Evolutionary conservation across 2,329 filamentous ascomycete genomes (phyloP).

Genomic region (Davidsoniella eucalypti): DNA sequence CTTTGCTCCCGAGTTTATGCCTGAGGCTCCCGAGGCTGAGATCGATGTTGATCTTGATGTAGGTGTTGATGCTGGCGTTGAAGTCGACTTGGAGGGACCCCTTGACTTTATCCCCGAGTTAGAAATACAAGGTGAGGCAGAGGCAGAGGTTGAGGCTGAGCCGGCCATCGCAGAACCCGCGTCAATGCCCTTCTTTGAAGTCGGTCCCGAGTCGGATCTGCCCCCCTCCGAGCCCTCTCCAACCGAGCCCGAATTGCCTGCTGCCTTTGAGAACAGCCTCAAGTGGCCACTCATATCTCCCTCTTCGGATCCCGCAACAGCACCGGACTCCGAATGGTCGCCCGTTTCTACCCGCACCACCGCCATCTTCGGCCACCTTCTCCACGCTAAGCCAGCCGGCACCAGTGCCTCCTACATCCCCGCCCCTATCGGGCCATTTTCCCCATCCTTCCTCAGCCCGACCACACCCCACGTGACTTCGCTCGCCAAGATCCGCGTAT

Average conservation of each 20-base stretch:
- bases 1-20: neutral
- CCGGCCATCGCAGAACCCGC: too few relatives aligned
- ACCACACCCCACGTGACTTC: constrained; percentile 30
- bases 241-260: neutral
- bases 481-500: constrained; percentile 24
- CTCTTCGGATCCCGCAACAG: neutral
- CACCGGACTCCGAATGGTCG: constrained; percentile 7
- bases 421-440: neutral
- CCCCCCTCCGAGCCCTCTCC: neutral
- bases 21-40: neutral
- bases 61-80: neutral
- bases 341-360: constrained; percentile 17
- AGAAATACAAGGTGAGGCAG: too few relatives aligned
- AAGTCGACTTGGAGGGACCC: too few relatives aligned
- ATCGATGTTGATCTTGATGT: neutral
- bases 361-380: constrained; percentile 35
- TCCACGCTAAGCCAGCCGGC: constrained; percentile 21
- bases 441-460: constrained; percentile 24
- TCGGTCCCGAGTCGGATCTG: neutral
- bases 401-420: neutral
- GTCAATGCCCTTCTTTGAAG: neutral
- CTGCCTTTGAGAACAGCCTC: constrained; percentile 3
- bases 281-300: constrained; percentile 7
- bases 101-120: too few relatives aligned
- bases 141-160: too few relatives aligned